These are phyloP conservation scores for Polyporus tsugae DNA, from an alignment of 1,284 basidiomycete genomes.

Conservation along the genomic window DNA sequence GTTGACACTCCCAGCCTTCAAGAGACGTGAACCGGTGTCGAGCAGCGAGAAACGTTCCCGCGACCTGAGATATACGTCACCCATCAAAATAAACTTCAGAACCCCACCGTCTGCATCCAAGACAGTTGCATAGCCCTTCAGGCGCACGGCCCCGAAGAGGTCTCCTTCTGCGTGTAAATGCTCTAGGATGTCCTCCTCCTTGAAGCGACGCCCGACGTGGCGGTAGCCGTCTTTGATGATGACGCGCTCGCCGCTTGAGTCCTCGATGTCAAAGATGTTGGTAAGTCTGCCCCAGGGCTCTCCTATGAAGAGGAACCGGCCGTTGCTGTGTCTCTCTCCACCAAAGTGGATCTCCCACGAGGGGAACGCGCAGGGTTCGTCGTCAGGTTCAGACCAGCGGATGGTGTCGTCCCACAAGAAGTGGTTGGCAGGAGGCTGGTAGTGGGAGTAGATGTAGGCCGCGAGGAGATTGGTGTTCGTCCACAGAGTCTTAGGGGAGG, in stretches of 20 bases:
- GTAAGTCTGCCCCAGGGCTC: not conserved
- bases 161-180: not conserved
- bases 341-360: too few species aligned
- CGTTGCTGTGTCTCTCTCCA: not conserved
- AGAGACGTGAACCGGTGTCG: not conserved
- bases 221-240: not conserved
- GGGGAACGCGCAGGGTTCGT: too few species aligned
- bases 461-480: not conserved
- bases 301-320: not conserved
- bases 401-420: too few species aligned
- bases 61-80: not conserved
- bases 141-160: not conserved
- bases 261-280: not conserved
- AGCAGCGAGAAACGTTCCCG: not conserved
- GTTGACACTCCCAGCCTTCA: not conserved
- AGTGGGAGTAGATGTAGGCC: conserved; percentile 17
- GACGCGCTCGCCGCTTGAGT: not conserved
- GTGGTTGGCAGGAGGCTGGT: not conserved
- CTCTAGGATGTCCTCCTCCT: not conserved
- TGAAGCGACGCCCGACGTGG: not conserved
- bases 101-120: not conserved
- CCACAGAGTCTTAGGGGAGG: conserved; percentile 3
- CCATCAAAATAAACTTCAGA: not conserved
- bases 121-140: not conserved
- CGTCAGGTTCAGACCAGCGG: too few species aligned